These are phyloP conservation scores for Cercospora sp. DNA, from an alignment of 2,329 filamentous ascomycete species.

Conservation along the genomic window DNA sequence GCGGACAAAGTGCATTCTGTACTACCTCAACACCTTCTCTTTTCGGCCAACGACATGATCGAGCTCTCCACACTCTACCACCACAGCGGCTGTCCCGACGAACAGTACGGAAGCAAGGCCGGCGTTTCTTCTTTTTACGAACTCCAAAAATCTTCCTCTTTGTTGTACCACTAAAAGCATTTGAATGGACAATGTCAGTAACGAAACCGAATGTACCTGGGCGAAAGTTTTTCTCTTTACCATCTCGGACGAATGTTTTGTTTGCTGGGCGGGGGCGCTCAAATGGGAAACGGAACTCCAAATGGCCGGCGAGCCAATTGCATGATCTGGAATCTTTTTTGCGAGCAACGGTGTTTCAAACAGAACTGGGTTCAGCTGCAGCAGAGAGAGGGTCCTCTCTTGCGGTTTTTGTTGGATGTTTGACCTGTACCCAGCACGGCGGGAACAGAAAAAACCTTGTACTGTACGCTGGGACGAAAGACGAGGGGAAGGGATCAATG, in stretches of 20 bases:
- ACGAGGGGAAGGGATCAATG: neutral
- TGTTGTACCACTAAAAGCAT: conserved; percentile 33
- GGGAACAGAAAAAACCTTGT: conserved; percentile 9
- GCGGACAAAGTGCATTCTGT: neutral
- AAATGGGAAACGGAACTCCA: neutral
- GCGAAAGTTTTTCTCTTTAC: conserved; percentile 5
- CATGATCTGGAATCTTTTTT: conserved; percentile 2
- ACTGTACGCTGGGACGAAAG: conserved; percentile 1
- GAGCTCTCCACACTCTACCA: neutral
- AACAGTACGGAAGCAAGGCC: conserved; percentile 20
- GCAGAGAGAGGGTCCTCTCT: neutral
- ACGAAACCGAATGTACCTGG: conserved; percentile 19
- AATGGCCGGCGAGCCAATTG: conserved; percentile 27
- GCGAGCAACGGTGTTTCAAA: conserved; percentile 18
- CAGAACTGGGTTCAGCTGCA: neutral
- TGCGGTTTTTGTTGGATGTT: conserved; percentile 11
- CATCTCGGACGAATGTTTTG: neutral
- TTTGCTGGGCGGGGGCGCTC: conserved; percentile 1
- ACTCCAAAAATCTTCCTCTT: neutral
- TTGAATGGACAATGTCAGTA: conserved; percentile 20
- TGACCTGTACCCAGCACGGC: conserved; percentile 16
- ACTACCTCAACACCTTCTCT: conserved; percentile 7
- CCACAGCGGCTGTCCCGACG: conserved; percentile 15
- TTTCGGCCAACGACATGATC: neutral
- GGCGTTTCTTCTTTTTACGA: conserved; percentile 1